phyloP scores from a whole-genome alignment of 1,284 basidiomycete genomes.

The Moesziomyces parantarcticus region DNA sequence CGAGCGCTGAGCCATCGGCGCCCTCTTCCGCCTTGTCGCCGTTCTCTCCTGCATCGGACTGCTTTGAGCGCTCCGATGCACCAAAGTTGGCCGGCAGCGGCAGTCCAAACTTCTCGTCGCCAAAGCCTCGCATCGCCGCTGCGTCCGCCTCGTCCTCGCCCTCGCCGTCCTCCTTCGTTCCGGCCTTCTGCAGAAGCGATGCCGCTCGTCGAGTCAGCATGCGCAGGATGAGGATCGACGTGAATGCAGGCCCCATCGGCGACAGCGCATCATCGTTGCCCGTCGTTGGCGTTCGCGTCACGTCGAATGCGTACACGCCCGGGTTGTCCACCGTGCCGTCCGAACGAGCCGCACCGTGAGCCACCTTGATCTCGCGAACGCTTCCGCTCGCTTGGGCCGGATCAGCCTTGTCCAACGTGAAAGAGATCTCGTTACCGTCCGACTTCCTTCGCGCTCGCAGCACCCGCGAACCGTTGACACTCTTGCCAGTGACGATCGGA shows the following conservation, averaged over 20 bases:
- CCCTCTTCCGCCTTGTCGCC: constrained; percentile 5
- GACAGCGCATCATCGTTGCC: constrained; percentile 44
- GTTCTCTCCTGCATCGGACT: neutral
- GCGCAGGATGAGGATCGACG: constrained; percentile 59
- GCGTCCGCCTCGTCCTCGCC: constrained; percentile 25
- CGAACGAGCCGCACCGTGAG: constrained; percentile 18
- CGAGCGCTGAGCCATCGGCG: neutral
- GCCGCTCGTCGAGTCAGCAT: constrained; percentile 57
- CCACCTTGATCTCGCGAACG: constrained; percentile 15
- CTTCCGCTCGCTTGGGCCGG: constrained; percentile 6
- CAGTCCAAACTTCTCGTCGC: constrained; percentile 60
- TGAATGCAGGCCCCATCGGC: constrained; percentile 59
- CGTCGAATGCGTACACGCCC: constrained; percentile 54
- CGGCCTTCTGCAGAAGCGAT: constrained; percentile 48
- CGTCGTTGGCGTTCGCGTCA: constrained; percentile 60
- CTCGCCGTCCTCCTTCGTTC: constrained; percentile 21
- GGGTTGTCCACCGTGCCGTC: constrained; percentile 60
- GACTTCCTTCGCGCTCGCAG: constrained; percentile 28
- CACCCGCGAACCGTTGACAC: constrained; percentile 22
- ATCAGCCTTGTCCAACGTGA: constrained; percentile 17
- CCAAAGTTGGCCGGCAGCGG: constrained; percentile 52
- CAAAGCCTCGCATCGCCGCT: constrained; percentile 33
- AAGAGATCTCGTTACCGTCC: constrained; percentile 23
- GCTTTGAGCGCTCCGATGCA: constrained; percentile 26
- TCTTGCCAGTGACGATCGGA: constrained; percentile 14